Conservation (phyloP, 2,329 filamentous ascomycete genomes). For the Aspergillus carbonarius region DNA sequence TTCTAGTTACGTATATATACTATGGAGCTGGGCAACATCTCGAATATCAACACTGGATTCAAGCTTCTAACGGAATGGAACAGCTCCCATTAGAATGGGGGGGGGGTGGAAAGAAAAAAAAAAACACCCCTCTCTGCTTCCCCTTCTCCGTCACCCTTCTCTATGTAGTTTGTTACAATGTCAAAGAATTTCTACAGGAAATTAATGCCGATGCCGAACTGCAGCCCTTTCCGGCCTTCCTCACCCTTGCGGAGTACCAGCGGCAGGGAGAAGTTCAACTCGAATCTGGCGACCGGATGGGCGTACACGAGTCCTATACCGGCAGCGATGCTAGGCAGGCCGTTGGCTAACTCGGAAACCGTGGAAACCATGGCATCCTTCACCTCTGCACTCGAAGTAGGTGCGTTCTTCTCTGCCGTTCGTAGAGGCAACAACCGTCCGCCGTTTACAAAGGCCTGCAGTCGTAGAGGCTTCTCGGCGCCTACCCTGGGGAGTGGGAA, state of each 20-base stretch:
- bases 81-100: too few species aligned
- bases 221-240: slow-evolving; percentile 83
- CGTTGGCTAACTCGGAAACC: slow-evolving; percentile 68
- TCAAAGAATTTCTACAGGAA: slow-evolving; percentile 66
- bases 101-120: background rate
- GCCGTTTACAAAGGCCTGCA: slow-evolving; percentile 90
- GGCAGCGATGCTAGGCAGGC: slow-evolving; percentile 79
- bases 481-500: slow-evolving; percentile 80
- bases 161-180: slow-evolving; percentile 10
- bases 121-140: background rate
- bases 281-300: slow-evolving; percentile 87
- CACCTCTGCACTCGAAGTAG: slow-evolving; percentile 50
- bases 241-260: slow-evolving; percentile 79
- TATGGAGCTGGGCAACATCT: background rate
- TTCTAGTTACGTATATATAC: background rate
- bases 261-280: slow-evolving; percentile 92
- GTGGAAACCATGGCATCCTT: slow-evolving; percentile 54
- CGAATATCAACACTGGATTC: background rate
- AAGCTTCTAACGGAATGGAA: background rate
- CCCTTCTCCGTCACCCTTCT: slow-evolving; percentile 1
- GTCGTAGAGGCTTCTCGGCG: slow-evolving; percentile 76
- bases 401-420: slow-evolving; percentile 49
- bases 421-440: slow-evolving; percentile 78
- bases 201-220: slow-evolving; percentile 94
- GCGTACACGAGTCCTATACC: slow-evolving; percentile 92